A percentile compares a stretch with the other conserved stretches of the same genome.
phyloP scores from a whole-genome alignment of 495 filamentous ascomycete genomes.

The Evernia prunastri region DNA sequence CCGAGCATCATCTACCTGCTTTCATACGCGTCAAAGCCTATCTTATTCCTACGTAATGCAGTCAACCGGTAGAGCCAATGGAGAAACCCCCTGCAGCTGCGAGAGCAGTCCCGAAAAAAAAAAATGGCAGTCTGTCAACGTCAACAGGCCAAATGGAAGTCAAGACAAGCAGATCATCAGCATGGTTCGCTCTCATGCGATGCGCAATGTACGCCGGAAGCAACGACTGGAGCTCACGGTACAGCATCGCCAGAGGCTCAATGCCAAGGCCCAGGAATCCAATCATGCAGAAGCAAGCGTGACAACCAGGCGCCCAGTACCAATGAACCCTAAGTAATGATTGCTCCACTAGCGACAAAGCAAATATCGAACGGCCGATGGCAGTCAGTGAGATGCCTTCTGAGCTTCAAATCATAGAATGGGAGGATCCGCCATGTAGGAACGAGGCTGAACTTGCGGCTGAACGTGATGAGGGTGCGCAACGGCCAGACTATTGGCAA shows the following conservation, averaged over 20 bases:
- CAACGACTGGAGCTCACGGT: not conserved
- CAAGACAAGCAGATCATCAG: not conserved
- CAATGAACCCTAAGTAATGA: not conserved
- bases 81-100: not conserved
- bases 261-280: too few relatives aligned
- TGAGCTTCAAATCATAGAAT: not conserved
- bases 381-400: not conserved
- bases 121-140: not conserved
- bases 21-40: not conserved
- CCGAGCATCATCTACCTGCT: not conserved
- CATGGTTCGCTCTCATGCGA: conserved; percentile 3
- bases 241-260: not conserved
- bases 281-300: not conserved
- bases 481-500: not conserved
- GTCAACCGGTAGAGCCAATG: not conserved
- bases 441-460: not conserved
- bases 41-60: not conserved
- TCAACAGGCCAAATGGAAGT: not conserved
- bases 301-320: not conserved
- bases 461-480: not conserved
- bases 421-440: not conserved
- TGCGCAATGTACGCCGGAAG: conserved; percentile 7
- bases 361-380: not conserved
- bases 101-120: not conserved
- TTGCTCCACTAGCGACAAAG: not conserved